A percentile compares a stretch with the other conserved stretches of the same genome.
These are phyloP conservation scores for Raddia distichophylla DNA, from an alignment of 176 grass and related monocot genomes.

Conservation along the genomic window DNA sequence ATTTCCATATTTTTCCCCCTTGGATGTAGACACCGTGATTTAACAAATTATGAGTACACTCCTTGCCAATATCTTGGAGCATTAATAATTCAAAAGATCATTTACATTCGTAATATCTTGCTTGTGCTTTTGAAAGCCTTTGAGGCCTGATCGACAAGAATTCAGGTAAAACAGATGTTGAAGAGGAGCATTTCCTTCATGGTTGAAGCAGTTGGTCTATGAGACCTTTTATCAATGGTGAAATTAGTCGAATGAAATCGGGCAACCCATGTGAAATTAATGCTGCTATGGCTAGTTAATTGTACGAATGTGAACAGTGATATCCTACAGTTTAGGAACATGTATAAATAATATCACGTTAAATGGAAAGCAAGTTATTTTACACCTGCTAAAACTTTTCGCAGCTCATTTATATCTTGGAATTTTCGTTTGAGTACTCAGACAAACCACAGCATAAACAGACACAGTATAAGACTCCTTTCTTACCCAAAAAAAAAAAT, in stretches of 20 bases:
- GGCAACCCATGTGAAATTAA: not conserved
- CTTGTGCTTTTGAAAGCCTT: not conserved
- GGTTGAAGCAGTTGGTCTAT: too few relatives aligned
- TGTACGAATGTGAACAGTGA: not conserved
- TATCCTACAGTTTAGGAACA: not conserved
- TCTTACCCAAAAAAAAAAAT: not conserved
- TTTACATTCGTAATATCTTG: not conserved
- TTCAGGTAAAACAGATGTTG: not conserved
- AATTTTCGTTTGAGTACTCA: not conserved
- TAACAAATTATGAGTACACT: not conserved
- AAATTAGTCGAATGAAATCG: not conserved
- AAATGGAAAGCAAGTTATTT: not conserved
- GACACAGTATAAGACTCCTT: not conserved
- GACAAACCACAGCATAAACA: constrained; percentile 19
- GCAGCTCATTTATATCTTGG: not conserved
- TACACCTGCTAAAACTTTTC: not conserved
- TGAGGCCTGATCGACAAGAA: not conserved
- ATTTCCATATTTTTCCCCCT: not conserved
- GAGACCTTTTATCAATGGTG: not conserved
- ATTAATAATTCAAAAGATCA: not conserved
- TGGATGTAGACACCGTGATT: constrained; percentile 24
- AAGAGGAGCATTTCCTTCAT: too few relatives aligned
- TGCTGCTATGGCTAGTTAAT: too few relatives aligned
- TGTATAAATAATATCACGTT: not conserved
- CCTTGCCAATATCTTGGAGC: too few relatives aligned